These are phyloP conservation scores for Microbotryum lychnidis-dioicae DNA, from an alignment of 1,284 basidiomycete species.

Conservation along the genomic window DNA sequence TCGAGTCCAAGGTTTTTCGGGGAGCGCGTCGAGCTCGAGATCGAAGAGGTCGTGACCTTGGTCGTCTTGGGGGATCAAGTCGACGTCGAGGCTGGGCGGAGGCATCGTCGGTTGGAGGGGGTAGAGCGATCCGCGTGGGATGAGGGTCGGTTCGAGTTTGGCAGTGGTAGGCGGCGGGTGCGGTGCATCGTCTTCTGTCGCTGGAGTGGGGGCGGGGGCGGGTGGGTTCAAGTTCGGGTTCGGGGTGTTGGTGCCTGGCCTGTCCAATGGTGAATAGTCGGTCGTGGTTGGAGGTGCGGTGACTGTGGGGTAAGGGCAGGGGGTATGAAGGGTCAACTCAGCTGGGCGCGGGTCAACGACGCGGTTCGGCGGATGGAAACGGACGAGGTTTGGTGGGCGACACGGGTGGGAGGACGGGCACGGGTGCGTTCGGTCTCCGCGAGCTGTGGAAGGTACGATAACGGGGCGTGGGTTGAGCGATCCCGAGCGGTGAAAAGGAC, in stretches of 20 bases:
- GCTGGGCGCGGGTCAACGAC: too few species aligned
- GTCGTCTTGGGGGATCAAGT: slow-evolving; percentile 18
- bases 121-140: slow-evolving; percentile 1
- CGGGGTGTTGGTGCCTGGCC: slow-evolving; percentile 8
- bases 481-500: too few species aligned
- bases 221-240: background rate
- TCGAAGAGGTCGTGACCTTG: slow-evolving; percentile 54
- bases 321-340: background rate
- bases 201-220: background rate
- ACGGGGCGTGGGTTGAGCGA: background rate
- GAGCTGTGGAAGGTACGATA: background rate
- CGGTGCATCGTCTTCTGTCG: background rate
- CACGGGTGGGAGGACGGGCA: too few species aligned
- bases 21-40: slow-evolving; percentile 69
- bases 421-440: background rate
- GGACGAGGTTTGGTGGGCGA: too few species aligned
- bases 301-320: background rate
- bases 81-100: slow-evolving; percentile 33
- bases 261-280: slow-evolving; percentile 25
- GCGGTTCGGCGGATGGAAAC: too few species aligned
- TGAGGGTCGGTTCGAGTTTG: slow-evolving; percentile 6
- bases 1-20: slow-evolving; percentile 78
- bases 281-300: slow-evolving; percentile 18
- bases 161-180: slow-evolving; percentile 1
- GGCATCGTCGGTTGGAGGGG: background rate